Percentiles rank a stretch among this genome's conserved stretches.
phyloP scores from a whole-genome alignment of 129 eudicot genomes.

The Saposhnikovia divaricata region DNA sequence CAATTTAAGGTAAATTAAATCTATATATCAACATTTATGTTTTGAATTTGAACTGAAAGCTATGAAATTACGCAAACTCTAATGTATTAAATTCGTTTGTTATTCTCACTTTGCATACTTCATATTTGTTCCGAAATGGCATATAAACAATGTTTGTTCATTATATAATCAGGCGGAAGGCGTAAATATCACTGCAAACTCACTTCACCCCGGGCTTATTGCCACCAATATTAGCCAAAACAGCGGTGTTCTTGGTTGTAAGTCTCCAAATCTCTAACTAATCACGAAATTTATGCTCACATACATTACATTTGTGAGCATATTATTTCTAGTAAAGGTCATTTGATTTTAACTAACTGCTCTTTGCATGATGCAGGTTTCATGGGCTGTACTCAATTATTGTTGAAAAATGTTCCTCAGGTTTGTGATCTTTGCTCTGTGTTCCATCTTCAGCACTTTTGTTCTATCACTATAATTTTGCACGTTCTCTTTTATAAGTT shows the following conservation, averaged over 20 bases:
- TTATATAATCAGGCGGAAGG: constrained; percentile 30
- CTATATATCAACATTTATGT: neutral
- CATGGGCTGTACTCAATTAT: constrained; percentile 32
- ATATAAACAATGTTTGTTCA: neutral
- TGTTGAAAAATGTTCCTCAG: constrained; percentile 61
- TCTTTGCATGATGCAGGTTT: constrained; percentile 35
- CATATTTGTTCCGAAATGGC: neutral
- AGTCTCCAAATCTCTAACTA: neutral
- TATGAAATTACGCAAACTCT: neutral
- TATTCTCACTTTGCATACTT: neutral
- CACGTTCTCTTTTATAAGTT: neutral
- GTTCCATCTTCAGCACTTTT: neutral
- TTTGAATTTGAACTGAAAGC: neutral
- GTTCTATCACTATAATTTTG: neutral
- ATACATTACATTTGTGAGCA: neutral
- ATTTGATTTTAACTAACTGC: neutral
- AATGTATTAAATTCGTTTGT: neutral
- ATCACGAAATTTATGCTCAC: neutral
- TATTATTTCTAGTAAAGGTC: neutral
- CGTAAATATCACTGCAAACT: constrained; percentile 32
- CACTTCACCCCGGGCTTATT: constrained; percentile 43
- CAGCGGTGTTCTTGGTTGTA: constrained; percentile 6
- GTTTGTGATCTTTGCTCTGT: neutral
- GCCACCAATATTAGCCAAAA: constrained; percentile 18
- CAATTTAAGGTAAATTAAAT: neutral